Percentiles rank a stretch among this genome's conserved stretches.
Evolutionary conservation across 257 asterid species (phyloP).

Genomic region (Gardenia jasminoides): DNA sequence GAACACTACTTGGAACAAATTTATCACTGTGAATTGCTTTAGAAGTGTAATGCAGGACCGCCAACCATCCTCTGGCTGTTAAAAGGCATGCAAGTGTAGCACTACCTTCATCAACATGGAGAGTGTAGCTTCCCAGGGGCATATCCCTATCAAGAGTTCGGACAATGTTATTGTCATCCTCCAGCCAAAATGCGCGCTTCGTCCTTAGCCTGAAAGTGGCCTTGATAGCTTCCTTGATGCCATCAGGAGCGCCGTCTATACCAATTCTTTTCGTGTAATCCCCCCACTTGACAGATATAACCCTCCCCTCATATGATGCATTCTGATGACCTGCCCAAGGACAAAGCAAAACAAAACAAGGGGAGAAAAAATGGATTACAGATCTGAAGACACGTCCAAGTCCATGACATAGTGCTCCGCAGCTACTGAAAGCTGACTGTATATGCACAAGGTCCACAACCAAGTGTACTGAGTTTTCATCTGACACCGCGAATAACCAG

Average conservation of each 20-base stretch:
- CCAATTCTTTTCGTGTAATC: constrained; percentile 69
- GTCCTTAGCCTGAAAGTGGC: constrained; percentile 74
- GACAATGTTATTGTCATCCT: constrained; percentile 70
- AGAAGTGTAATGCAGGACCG: not conserved
- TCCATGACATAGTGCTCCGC: not conserved
- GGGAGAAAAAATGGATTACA: too few relatives aligned
- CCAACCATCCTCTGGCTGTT: not conserved
- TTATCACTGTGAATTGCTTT: not conserved
- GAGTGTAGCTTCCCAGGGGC: constrained; percentile 82
- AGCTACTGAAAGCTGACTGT: not conserved
- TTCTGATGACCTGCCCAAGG: constrained; percentile 56
- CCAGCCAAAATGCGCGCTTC: constrained; percentile 80
- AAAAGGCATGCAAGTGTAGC: not conserved
- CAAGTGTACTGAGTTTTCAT: not conserved
- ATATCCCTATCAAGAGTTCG: constrained; percentile 71
- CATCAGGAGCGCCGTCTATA: constrained; percentile 60
- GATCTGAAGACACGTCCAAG: not conserved
- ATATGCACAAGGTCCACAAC: not conserved
- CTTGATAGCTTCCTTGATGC: constrained; percentile 72
- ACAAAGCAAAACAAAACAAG: not conserved
- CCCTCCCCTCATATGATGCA: constrained; percentile 62
- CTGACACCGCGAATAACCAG: not conserved
- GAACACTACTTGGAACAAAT: too few relatives aligned
- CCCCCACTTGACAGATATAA: constrained; percentile 64
- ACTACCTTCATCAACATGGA: constrained; percentile 81